A percentile compares a stretch with the other conserved stretches of the same genome.
phyloP scores from a whole-genome alignment of 2,329 filamentous ascomycete species.

The Thielaviopsis ethacetica region DNA sequence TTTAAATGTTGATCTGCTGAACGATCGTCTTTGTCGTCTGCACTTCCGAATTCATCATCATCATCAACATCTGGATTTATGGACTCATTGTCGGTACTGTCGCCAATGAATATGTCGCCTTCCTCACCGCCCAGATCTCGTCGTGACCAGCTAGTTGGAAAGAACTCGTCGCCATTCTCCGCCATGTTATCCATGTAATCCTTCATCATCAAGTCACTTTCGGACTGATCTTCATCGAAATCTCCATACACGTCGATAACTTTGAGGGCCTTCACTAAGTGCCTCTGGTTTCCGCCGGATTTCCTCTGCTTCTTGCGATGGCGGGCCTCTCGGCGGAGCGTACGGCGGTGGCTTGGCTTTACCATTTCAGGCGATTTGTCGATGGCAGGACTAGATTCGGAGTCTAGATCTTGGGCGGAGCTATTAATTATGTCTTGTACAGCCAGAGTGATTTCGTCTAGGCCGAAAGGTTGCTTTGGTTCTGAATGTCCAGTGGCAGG shows the following conservation, averaged over 20 bases:
- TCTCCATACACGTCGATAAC: not conserved
- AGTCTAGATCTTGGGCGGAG: not conserved
- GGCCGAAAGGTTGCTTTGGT: not conserved
- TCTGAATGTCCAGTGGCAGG: not conserved
- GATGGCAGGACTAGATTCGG: not conserved
- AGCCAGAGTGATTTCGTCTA: not conserved
- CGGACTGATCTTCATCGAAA: not conserved
- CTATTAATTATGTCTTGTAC: constrained; percentile 1
- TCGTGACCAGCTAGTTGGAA: constrained; percentile 39
- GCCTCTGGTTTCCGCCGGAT: not conserved
- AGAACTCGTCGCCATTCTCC: constrained; percentile 35
- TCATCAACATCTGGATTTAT: not conserved
- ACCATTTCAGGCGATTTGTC: not conserved
- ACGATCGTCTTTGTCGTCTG: too few species aligned
- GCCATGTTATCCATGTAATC: constrained; percentile 58
- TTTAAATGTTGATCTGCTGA: not conserved
- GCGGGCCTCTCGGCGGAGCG: constrained; percentile 10
- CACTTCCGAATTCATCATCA: not conserved
- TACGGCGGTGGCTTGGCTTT: constrained; percentile 7
- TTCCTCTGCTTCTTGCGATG: constrained; percentile 13
- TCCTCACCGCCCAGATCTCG: constrained; percentile 17
- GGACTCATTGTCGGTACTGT: not conserved
- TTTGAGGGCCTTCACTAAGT: not conserved
- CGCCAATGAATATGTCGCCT: constrained; percentile 13
- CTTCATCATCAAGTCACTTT: not conserved